phyloP scores from a whole-genome alignment of 148 eudicot species.

The Diospyros kaki region DNA sequence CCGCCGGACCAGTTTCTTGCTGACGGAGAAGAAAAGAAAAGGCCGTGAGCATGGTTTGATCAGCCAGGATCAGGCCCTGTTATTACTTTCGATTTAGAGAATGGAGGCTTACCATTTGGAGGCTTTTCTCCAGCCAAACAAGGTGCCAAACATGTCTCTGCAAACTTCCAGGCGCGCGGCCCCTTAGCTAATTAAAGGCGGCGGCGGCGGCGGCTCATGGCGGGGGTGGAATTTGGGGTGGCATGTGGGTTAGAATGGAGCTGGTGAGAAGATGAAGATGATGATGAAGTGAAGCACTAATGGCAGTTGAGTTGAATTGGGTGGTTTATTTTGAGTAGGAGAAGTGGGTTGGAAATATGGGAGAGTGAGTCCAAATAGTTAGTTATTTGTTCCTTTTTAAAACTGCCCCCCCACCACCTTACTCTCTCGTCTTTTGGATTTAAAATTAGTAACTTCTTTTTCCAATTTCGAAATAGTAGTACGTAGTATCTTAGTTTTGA shows the following conservation, averaged over 20 bases:
- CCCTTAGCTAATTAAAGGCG: neutral
- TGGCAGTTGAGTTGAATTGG: slow-evolving; percentile 12
- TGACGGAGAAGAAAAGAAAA: slow-evolving; percentile 17
- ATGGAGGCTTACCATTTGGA: slow-evolving; percentile 57
- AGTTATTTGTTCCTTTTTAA: too few species aligned
- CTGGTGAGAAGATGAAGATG: neutral
- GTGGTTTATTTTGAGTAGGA: neutral
- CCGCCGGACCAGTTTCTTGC: slow-evolving; percentile 64
- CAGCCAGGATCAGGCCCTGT: neutral
- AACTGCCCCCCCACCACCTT: too few species aligned
- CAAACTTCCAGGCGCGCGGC: neutral
- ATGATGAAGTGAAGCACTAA: slow-evolving; percentile 17
- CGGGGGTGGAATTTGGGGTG: neutral
- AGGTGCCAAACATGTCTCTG: slow-evolving; percentile 43
- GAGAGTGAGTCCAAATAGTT: neutral
- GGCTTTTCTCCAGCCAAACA: slow-evolving; percentile 89
- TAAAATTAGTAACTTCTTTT: too few species aligned
- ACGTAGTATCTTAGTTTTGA: too few species aligned
- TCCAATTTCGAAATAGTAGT: too few species aligned
- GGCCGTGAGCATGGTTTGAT: too few species aligned
- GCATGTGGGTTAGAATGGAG: neutral
- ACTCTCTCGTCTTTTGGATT: too few species aligned
- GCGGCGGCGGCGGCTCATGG: neutral
- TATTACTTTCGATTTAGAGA: neutral
- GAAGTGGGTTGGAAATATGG: slow-evolving; percentile 18